Percentiles rank a stretch among this genome's conserved stretches.
phyloP scores from a whole-genome alignment of 177 flowering plant genomes.

The Telopea speciosissima region DNA sequence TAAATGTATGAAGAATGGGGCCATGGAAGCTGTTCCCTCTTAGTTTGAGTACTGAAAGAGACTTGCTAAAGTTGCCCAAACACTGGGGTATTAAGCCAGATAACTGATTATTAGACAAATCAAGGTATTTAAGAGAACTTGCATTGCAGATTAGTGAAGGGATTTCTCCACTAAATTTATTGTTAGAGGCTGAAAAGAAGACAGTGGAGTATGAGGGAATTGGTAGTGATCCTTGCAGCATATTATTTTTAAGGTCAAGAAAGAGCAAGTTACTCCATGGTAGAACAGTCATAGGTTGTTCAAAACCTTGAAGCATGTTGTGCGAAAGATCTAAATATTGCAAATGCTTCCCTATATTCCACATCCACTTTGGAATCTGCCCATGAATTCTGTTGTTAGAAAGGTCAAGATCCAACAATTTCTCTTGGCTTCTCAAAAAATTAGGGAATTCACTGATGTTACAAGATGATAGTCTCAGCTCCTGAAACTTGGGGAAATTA shows the following conservation, averaged over 20 bases:
- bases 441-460: constrained; percentile 14
- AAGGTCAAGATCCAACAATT: neutral
- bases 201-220: neutral
- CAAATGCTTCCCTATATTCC: neutral
- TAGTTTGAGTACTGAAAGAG: neutral
- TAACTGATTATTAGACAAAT: constrained; percentile 7
- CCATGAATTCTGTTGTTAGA: constrained; percentile 11
- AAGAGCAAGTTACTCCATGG: neutral
- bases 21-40: constrained; percentile 1
- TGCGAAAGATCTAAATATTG: constrained; percentile 2
- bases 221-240: constrained; percentile 9
- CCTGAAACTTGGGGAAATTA: neutral
- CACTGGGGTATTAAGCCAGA: constrained; percentile 11
- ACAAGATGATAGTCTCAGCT: constrained; percentile 4
- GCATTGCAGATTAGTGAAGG: constrained; percentile 11
- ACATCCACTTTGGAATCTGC: neutral
- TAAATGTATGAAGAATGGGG: neutral
- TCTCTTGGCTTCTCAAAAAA: constrained; percentile 5
- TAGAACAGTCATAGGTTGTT: neutral
- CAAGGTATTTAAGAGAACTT: constrained; percentile 6
- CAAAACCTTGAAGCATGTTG: constrained; percentile 2
- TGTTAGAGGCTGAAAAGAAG: constrained; percentile 3
- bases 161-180: constrained; percentile 14
- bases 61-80: neutral
- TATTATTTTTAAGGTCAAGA: constrained; percentile 5